These are phyloP conservation scores for Lentinula raphanica DNA, from an alignment of 768 basidiomycete genomes.

Conservation along the genomic window DNA sequence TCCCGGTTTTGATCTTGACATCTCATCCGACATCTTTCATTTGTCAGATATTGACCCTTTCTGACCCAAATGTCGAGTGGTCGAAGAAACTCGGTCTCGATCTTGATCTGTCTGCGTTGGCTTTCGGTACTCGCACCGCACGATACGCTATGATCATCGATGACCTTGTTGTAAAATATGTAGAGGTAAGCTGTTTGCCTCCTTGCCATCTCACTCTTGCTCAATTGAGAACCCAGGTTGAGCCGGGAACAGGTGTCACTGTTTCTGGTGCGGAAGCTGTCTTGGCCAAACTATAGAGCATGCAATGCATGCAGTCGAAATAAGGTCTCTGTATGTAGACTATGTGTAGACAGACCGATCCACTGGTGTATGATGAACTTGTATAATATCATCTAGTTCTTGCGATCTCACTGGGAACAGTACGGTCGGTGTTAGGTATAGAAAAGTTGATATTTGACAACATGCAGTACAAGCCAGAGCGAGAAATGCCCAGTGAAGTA, in stretches of 20 bases:
- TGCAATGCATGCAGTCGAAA: neutral
- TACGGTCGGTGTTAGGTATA: too few relatives aligned
- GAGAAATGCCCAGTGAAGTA: too few relatives aligned
- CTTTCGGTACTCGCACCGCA: slow-evolving; percentile 53
- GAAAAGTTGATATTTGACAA: too few relatives aligned
- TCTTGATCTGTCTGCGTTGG: slow-evolving; percentile 42
- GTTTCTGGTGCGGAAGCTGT: slow-evolving; percentile 57
- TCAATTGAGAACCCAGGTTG: slow-evolving; percentile 33
- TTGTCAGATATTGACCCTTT: slow-evolving; percentile 53
- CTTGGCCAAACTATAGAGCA: slow-evolving; percentile 37
- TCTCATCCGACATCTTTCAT: neutral
- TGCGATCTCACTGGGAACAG: too few relatives aligned
- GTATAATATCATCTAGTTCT: too few relatives aligned
- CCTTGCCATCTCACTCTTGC: slow-evolving; percentile 10
- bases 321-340: too few relatives aligned
- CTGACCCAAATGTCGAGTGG: slow-evolving; percentile 53
- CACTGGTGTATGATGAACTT: too few relatives aligned
- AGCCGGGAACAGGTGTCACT: slow-evolving; percentile 44
- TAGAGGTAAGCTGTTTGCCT: slow-evolving; percentile 43
- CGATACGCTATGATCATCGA: slow-evolving; percentile 67
- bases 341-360: too few relatives aligned
- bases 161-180: slow-evolving; percentile 62
- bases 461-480: too few relatives aligned
- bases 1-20: too few relatives aligned
- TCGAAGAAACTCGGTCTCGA: slow-evolving; percentile 50